Evolutionary conservation across 2,329 filamentous ascomycete genomes (phyloP), one percentile per base, ranked within the genome.

Genomic region (Cercospora sojina): DNA sequence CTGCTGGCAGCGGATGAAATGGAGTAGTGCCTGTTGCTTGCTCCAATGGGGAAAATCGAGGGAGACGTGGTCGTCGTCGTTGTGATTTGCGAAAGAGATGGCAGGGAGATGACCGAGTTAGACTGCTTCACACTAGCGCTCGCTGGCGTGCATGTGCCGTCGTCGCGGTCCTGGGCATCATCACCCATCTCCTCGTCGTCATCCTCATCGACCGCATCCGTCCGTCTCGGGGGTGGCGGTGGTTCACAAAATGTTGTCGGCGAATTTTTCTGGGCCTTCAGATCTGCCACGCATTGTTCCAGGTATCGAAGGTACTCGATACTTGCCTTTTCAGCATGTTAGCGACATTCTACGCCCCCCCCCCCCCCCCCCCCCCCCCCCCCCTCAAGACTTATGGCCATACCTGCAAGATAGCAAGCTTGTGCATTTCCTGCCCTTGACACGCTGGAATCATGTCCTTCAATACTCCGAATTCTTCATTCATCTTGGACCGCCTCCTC

Each of bases 361-460:
- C n/a, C n/a, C n/a, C n/a, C n/a, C n/a, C n/a, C n/a, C n/a, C n/a
- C n/a, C n/a, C n/a, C n/a, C n/a, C n/a, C n/a, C n/a, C n/a, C n/a
- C n/a, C 20, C 32, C 13, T 6, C 23, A 3, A 10, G 8, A 32
- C 9, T 38, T 29, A 47, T 23, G 16, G 8, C 23, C 85, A 70
- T 78, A 96, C 93, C 87, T 97, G 93, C 59, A 98, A 81, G 72
- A 98, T 97, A 16, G 93, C 93, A 65, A 98, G 82, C 80, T 99
- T 99, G 79, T 98, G 95, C 95, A 98, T 98, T 75, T 98, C 94
- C 71, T 89, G 87, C 6, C 93, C 93, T n/a, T 87, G 88, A 78
- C 95, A 98, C 2, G 95, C 94, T 0, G 95, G 95, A 65, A 98
- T 96, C 91, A 99, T 93, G 74, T 90, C 87, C 80, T 98, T 98